These are phyloP conservation scores for Pyronema domesticum DNA, from an alignment of 495 filamentous ascomycete genomes.

Conservation along the genomic window DNA sequence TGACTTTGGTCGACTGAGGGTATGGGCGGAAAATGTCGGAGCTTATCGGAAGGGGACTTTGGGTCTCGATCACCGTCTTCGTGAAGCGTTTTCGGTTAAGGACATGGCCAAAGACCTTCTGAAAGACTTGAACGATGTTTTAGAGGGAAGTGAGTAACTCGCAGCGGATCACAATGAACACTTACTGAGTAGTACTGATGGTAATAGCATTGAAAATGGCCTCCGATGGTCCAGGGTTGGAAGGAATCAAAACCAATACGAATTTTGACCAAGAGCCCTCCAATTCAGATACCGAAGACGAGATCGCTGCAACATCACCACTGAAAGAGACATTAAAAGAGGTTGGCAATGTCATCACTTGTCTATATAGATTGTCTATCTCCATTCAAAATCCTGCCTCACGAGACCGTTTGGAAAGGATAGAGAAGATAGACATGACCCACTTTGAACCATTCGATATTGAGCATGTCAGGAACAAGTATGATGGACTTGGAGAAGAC, in stretches of 20 bases:
- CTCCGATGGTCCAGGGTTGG: too few relatives aligned
- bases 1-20: background rate
- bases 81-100: conserved; percentile 12
- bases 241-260: too few relatives aligned
- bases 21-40: background rate
- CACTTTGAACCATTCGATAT: conserved; percentile 25
- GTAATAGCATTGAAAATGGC: too few relatives aligned
- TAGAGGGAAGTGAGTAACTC: background rate
- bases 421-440: conserved; percentile 21
- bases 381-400: conserved; percentile 19
- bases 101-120: conserved; percentile 10
- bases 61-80: conserved; percentile 12
- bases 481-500: conserved; percentile 8
- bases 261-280: too few relatives aligned
- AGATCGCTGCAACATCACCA: background rate
- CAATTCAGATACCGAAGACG: too few relatives aligned
- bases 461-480: conserved; percentile 22
- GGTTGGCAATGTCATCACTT: conserved; percentile 12
- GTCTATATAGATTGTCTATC: conserved; percentile 13
- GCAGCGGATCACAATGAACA: background rate
- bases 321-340: background rate
- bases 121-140: conserved; percentile 3
- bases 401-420: conserved; percentile 19
- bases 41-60: background rate
- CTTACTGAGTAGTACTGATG: too few relatives aligned